Percentiles rank a stretch among this genome's conserved stretches.
phyloP scores from a whole-genome alignment of 495 filamentous ascomycete species.

The Ascodesmis nigricans region DNA sequence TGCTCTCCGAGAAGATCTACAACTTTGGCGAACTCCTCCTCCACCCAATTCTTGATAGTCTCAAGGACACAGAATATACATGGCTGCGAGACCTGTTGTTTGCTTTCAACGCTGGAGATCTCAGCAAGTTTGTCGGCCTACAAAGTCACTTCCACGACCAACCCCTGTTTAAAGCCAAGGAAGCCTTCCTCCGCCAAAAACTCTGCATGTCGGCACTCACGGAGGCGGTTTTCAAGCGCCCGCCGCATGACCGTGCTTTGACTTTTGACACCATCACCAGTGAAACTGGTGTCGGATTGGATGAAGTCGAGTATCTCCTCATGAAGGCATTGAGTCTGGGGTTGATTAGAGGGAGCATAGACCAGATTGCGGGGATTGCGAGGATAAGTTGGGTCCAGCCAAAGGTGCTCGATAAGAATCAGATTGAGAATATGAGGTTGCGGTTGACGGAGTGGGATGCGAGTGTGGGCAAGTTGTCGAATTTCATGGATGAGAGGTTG shows the following conservation, averaged over 20 bases:
- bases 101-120: constrained; percentile 90
- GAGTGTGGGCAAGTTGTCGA: constrained; percentile 53
- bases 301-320: constrained; percentile 90
- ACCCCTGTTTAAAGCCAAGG: constrained; percentile 54
- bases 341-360: constrained; percentile 74
- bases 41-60: constrained; percentile 80
- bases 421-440: constrained; percentile 84
- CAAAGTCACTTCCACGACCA: constrained; percentile 55
- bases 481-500: constrained; percentile 21
- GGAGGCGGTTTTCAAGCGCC: constrained; percentile 86
- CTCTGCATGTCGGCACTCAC: constrained; percentile 90
- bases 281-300: constrained; percentile 75
- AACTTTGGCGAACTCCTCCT: constrained; percentile 98
- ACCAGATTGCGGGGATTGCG: constrained; percentile 84
- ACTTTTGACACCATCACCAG: constrained; percentile 65
- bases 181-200: constrained; percentile 78
- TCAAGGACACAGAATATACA: constrained; percentile 30
- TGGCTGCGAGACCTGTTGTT: constrained; percentile 92
- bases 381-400: constrained; percentile 98
- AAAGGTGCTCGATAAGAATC: constrained; percentile 83
- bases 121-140: constrained; percentile 64
- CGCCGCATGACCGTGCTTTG: constrained; percentile 87
- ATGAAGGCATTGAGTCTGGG: constrained; percentile 96
- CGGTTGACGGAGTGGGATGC: constrained; percentile 82
- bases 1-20: constrained; percentile 87